These are phyloP conservation scores for Candida berthetii DNA, from an alignment of 805 yeast species.

Conservation along the genomic window DNA sequence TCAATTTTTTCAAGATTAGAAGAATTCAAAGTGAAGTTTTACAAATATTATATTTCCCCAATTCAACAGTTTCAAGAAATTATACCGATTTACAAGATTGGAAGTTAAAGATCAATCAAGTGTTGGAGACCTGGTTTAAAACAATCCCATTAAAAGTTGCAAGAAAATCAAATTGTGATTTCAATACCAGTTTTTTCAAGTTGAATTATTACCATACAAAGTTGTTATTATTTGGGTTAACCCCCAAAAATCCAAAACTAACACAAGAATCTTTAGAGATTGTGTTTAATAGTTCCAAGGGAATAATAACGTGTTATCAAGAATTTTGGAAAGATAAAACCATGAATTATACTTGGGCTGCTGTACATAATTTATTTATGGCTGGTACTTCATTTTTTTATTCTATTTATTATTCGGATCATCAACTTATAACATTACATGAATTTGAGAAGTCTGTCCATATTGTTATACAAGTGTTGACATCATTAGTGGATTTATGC, in stretches of 20 bases:
- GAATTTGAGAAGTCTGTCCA: conserved; percentile 41
- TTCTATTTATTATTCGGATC: conserved; percentile 64
- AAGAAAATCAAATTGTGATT: conserved; percentile 64
- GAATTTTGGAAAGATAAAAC: conserved; percentile 48
- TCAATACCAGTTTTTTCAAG: conserved; percentile 62
- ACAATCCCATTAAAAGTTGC: conserved; percentile 46
- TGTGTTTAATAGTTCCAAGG: conserved; percentile 59
- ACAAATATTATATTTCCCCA: conserved; percentile 58
- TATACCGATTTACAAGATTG: conserved; percentile 51
- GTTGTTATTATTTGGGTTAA: conserved; percentile 67
- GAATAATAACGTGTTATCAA: conserved; percentile 57
- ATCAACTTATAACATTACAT: conserved; percentile 38
- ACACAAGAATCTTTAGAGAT: conserved; percentile 45
- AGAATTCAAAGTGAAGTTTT: conserved; percentile 75
- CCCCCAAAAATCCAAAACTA: conserved; percentile 60
- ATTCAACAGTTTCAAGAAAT: conserved; percentile 63
- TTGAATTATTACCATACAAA: conserved; percentile 75
- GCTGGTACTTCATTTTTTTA: conserved; percentile 84
- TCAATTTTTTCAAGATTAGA: conserved; percentile 64
- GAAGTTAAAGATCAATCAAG: conserved; percentile 45
- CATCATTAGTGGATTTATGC: conserved; percentile 60
- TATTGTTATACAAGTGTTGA: conserved; percentile 51
- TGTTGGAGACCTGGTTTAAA: conserved; percentile 59
- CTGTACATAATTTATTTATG: conserved; percentile 83
- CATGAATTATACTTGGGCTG: conserved; percentile 89